These are phyloP conservation scores for Gryganskiella cystojenkinii DNA, from an alignment of 192 early-diverging fungal species.

Conservation along the genomic window DNA sequence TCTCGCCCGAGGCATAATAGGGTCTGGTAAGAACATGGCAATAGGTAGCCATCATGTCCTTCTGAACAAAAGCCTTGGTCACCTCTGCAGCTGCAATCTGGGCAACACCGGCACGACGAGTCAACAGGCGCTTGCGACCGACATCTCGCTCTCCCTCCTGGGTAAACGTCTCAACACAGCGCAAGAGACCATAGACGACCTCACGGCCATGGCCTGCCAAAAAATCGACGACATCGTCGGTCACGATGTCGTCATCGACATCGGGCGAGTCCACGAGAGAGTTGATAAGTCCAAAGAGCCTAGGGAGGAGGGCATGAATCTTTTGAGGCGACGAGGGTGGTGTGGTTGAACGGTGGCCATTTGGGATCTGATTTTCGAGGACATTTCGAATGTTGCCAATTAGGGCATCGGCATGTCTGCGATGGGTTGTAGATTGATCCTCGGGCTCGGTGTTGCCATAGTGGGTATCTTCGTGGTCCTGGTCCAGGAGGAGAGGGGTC, in stretches of 20 bases:
- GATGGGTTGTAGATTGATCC: neutral
- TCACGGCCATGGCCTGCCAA: conserved; percentile 39
- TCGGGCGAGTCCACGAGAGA: conserved; percentile 28
- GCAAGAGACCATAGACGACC: conserved; percentile 44
- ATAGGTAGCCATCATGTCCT: conserved; percentile 47
- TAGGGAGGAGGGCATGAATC: conserved; percentile 42
- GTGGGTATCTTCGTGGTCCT: neutral
- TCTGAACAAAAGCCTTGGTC: conserved; percentile 42
- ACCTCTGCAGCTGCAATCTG: conserved; percentile 40
- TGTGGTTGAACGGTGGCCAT: conserved; percentile 29
- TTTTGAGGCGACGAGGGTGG: conserved; percentile 35
- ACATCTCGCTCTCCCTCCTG: conserved; percentile 44
- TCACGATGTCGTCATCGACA: conserved; percentile 44
- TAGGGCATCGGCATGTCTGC: conserved; percentile 6
- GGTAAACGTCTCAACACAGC: conserved; percentile 39
- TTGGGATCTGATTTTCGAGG: conserved; percentile 43
- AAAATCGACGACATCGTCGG: conserved; percentile 43
- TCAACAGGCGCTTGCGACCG: conserved; percentile 33
- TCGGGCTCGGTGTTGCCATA: neutral
- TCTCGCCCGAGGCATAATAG: conserved; percentile 34
- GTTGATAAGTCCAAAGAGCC: conserved; percentile 50
- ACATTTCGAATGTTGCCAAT: conserved; percentile 28
- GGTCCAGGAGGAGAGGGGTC: neutral
- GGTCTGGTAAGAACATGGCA: conserved; percentile 49
- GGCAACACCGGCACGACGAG: conserved; percentile 24